phyloP scores from a whole-genome alignment of 371 early-diverging fungal species.

The Mycotypha africana region DNA sequence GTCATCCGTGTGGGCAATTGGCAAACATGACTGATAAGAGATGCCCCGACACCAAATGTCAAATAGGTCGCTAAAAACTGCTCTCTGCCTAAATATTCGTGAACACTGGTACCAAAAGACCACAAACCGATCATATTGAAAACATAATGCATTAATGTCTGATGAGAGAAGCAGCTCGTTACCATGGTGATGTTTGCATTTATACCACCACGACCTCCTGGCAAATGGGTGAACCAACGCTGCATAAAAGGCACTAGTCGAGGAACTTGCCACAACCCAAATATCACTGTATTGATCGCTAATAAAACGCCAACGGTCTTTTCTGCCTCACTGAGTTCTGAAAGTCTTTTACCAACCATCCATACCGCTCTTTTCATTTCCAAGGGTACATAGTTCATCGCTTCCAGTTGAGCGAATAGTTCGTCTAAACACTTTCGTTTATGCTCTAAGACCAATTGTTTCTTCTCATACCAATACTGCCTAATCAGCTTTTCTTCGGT shows the following conservation, averaged over 20 bases:
- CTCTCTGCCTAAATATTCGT: conserved; percentile 48
- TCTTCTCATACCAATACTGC: conserved; percentile 14
- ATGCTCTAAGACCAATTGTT: conserved; percentile 6
- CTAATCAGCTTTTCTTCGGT: conserved; percentile 4
- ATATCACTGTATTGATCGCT: conserved; percentile 66
- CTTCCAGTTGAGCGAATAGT: background rate
- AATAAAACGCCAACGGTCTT: conserved; percentile 53
- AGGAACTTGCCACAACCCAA: conserved; percentile 66
- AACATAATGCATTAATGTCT: conserved; percentile 55
- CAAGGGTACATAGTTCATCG: conserved; percentile 21
- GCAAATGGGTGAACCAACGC: conserved; percentile 66
- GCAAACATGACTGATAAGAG: conserved; percentile 57
- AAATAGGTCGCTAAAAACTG: conserved; percentile 79
- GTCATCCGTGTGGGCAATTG: conserved; percentile 41
- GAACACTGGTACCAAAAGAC: conserved; percentile 50
- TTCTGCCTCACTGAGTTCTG: conserved; percentile 41
- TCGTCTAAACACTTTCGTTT: conserved; percentile 8
- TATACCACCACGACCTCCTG: conserved; percentile 43
- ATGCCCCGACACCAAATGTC: conserved; percentile 56
- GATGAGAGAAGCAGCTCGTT: conserved; percentile 65
- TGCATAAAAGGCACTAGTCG: conserved; percentile 60
- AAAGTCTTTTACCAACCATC: conserved; percentile 35
- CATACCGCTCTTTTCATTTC: conserved; percentile 41
- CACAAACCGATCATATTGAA: conserved; percentile 69
- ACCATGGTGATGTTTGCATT: conserved; percentile 69